These are phyloP conservation scores for Petrea volubilis DNA, from an alignment of 257 asterid species.

Conservation along the genomic window DNA sequence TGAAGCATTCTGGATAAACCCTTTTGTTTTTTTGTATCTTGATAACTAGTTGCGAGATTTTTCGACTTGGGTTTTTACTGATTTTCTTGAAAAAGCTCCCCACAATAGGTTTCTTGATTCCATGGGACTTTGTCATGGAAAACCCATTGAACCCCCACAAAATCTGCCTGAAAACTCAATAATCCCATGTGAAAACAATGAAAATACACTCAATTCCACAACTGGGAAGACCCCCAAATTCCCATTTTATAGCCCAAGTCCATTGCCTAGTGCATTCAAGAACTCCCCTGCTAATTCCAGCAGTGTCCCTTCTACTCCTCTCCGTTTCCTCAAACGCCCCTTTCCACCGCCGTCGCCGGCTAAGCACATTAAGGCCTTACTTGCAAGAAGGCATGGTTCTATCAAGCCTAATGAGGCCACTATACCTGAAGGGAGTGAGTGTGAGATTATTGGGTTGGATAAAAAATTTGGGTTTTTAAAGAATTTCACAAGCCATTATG, in stretches of 20 bases:
- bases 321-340: slow-evolving; percentile 77
- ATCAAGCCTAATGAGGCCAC: slow-evolving; percentile 87
- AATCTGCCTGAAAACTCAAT: slow-evolving; percentile 52
- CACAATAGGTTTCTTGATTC: slow-evolving; percentile 41
- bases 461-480: slow-evolving; percentile 76
- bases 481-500: slow-evolving; percentile 61
- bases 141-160: slow-evolving; percentile 66
- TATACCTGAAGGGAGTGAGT: slow-evolving; percentile 95
- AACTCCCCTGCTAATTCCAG: slow-evolving; percentile 80
- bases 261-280: slow-evolving; percentile 72
- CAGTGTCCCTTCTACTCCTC: slow-evolving; percentile 84
- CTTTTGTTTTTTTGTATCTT: background rate
- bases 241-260: slow-evolving; percentile 97
- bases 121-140: slow-evolving; percentile 98
- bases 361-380: slow-evolving; percentile 87
- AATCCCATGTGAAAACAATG: slow-evolving; percentile 51
- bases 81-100: slow-evolving; percentile 21
- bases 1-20: background rate
- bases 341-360: slow-evolving; percentile 99
- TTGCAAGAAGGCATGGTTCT: slow-evolving; percentile 85
- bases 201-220: slow-evolving; percentile 43
- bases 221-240: slow-evolving; percentile 83
- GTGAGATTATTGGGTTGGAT: slow-evolving; percentile 73
- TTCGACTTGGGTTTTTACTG: background rate
- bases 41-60: background rate